phyloP scores from a whole-genome alignment of 306 rosid genomes.

The Pueraria montana region DNA sequence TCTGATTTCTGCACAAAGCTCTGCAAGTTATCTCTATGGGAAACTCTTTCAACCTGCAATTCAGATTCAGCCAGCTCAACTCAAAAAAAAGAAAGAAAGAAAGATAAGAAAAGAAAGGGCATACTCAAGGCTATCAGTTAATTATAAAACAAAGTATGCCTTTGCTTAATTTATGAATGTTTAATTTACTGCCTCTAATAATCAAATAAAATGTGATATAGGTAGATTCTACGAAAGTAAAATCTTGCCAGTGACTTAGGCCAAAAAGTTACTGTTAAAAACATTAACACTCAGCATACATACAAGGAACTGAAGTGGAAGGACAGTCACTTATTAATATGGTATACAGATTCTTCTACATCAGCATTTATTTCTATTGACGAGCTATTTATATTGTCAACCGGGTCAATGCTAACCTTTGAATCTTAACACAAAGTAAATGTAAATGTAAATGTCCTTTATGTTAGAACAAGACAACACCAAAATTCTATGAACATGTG shows the following conservation, averaged over 20 bases:
- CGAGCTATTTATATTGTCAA: background rate
- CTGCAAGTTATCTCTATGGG: constrained; percentile 80
- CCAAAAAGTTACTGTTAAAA: too few relatives aligned
- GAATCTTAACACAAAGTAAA: background rate
- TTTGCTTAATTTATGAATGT: background rate
- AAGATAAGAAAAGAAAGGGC: too few relatives aligned
- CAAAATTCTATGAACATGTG: background rate
- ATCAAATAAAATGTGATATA: background rate
- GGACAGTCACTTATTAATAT: too few relatives aligned
- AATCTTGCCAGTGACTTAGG: too few relatives aligned
- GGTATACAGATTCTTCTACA: background rate
- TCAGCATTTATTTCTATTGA: constrained; percentile 1
- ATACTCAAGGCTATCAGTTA: background rate
- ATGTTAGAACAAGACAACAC: background rate
- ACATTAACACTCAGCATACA: too few relatives aligned
- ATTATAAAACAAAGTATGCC: background rate
- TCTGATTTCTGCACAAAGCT: constrained; percentile 83
- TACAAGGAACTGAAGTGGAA: too few relatives aligned
- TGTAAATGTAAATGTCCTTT: background rate
- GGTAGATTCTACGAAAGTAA: background rate
- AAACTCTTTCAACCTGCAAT: constrained; percentile 79
- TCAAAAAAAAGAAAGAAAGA: background rate
- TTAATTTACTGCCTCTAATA: background rate
- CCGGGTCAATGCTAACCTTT: background rate
- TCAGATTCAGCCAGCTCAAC: constrained; percentile 5